A percentile compares a stretch with the other conserved stretches of the same genome.
Evolutionary conservation across 345 rosid species (phyloP).

Genomic region (Lumnitzera racemosa): DNA sequence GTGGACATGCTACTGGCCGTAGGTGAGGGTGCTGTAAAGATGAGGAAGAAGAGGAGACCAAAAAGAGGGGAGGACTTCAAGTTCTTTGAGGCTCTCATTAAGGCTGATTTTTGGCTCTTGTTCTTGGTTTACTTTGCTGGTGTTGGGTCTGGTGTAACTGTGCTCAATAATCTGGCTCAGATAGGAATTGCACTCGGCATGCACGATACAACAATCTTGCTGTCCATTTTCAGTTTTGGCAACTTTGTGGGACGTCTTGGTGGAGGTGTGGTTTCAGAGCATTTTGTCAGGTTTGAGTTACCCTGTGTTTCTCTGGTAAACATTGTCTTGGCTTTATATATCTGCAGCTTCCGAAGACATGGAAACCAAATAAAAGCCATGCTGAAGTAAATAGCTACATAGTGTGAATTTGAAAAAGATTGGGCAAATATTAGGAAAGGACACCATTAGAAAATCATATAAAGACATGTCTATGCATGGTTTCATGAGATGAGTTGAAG

Average conservation of each 20-base stretch:
- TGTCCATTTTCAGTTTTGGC: slow-evolving; percentile 63
- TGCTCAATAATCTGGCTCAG: slow-evolving; percentile 69
- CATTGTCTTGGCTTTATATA: too few species aligned
- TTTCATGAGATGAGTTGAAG: too few species aligned
- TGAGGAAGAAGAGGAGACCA: slow-evolving; percentile 53
- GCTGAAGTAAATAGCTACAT: too few species aligned
- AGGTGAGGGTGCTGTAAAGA: slow-evolving; percentile 54
- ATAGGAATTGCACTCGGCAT: slow-evolving; percentile 56
- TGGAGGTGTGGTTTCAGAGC: slow-evolving; percentile 52
- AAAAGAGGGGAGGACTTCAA: slow-evolving; percentile 67
- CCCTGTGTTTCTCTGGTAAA: background rate
- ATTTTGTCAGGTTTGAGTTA: slow-evolving; percentile 48
- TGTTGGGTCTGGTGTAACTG: slow-evolving; percentile 64
- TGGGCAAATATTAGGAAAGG: too few species aligned
- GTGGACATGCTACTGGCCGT: slow-evolving; percentile 61
- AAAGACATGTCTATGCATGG: too few species aligned
- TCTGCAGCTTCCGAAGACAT: too few species aligned
- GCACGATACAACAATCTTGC: slow-evolving; percentile 41
- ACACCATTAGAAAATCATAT: too few species aligned
- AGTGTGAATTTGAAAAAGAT: too few species aligned
- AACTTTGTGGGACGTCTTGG: slow-evolving; percentile 64
- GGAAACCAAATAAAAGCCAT: too few species aligned
- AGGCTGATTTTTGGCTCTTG: slow-evolving; percentile 82
- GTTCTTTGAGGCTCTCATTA: slow-evolving; percentile 50
- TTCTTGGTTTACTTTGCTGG: slow-evolving; percentile 57